Percentiles rank a stretch among this genome's conserved stretches.
Conservation (phyloP, 2,329 filamentous ascomycete species). For the Neonectria punicea region DNA sequence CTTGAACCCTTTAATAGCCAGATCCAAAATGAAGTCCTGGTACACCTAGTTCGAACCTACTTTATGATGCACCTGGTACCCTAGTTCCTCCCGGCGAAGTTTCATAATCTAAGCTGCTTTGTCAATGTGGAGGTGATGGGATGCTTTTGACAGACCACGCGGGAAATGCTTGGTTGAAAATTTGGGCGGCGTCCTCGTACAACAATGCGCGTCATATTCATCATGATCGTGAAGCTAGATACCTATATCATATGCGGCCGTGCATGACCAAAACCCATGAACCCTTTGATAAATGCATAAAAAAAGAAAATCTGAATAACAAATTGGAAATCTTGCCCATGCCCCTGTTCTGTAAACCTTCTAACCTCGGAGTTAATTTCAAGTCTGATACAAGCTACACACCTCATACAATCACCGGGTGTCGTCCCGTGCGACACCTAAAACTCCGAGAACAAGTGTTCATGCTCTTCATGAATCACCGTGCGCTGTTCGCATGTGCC, state of each 20-base stretch:
- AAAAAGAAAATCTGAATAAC: background rate
- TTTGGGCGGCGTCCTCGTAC: no score
- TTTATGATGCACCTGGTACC: no score
- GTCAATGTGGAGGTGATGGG: no score
- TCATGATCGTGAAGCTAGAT: background rate
- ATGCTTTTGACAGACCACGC: no score
- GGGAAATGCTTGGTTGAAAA: no score
- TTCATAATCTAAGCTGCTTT: no score
- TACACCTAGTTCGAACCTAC: no score
- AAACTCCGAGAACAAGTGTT: slow-evolving; percentile 9
- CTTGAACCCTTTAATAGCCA: no score
- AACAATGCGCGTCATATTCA: background rate
- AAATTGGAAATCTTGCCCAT: background rate
- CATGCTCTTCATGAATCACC: slow-evolving; percentile 37
- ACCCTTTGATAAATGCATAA: background rate
- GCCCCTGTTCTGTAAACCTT: background rate
- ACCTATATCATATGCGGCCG: background rate
- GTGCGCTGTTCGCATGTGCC: slow-evolving; percentile 43
- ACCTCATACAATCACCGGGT: background rate
- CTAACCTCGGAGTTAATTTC: background rate
- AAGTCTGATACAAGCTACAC: background rate
- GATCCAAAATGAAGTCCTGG: no score
- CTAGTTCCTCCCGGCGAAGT: no score
- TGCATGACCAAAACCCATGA: no score
- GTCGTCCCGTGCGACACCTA: background rate